Conservation (phyloP, 148 eudicot genomes). For the Vaccinium corymbosum region DNA sequence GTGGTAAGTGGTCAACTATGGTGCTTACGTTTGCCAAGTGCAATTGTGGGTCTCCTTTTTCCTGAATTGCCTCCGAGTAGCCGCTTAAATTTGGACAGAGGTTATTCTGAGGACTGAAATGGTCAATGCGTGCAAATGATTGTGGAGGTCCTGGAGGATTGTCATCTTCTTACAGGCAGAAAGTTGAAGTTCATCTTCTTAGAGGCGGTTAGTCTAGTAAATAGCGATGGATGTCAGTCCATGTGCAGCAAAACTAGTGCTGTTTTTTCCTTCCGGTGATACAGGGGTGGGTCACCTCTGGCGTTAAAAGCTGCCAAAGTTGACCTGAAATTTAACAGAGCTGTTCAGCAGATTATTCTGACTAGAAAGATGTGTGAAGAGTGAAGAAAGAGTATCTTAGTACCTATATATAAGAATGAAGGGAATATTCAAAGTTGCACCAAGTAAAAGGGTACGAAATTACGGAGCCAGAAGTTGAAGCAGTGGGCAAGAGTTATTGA, state of each 20-base stretch:
- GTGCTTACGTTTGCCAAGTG: background rate
- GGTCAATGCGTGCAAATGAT: background rate
- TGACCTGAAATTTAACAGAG: background rate
- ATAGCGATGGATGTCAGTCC: background rate
- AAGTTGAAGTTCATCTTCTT: conserved; percentile 6
- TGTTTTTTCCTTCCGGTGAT: background rate
- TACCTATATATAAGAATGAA: too few relatives aligned
- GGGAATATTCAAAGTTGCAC: too few relatives aligned
- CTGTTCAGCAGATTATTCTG: background rate
- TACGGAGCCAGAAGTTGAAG: too few relatives aligned
- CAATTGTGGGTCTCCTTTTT: background rate
- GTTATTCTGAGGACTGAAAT: background rate
- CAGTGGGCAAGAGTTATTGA: too few relatives aligned
- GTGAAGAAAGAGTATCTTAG: too few relatives aligned
- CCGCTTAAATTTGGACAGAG: background rate
- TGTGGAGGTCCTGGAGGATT: background rate
- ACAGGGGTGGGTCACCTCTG: background rate
- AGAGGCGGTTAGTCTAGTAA: background rate
- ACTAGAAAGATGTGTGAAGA: too few relatives aligned
- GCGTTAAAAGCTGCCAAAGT: background rate
- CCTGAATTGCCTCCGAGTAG: background rate
- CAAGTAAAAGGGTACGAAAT: too few relatives aligned
- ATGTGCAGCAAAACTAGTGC: background rate
- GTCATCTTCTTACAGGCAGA: background rate
- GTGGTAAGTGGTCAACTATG: background rate